Conservation (phyloP, 805 yeast genomes). For the Candida koratica region DNA sequence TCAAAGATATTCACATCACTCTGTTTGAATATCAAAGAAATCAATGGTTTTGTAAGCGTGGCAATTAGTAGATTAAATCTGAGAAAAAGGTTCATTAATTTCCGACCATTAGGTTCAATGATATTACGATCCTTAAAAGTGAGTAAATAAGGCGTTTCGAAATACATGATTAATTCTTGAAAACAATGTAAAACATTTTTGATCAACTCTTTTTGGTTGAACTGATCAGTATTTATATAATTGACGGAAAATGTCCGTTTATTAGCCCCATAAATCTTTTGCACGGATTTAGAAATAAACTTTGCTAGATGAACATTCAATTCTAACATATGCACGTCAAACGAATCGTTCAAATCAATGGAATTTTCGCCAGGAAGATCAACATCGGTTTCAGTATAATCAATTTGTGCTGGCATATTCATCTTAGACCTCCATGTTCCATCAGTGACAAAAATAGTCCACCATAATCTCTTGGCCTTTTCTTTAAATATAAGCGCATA, state of each 20-base stretch:
- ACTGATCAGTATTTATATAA: constrained; percentile 38
- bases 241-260: constrained; percentile 36
- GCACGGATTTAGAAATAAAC: constrained; percentile 32
- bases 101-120: constrained; percentile 22
- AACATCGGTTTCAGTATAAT: constrained; percentile 41
- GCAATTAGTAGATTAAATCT: constrained; percentile 34
- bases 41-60: constrained; percentile 31
- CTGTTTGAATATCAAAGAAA: constrained; percentile 28
- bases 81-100: constrained; percentile 31
- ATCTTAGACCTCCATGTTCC: constrained; percentile 38
- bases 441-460: constrained; percentile 40
- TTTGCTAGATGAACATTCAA: constrained; percentile 39
- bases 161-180: constrained; percentile 27
- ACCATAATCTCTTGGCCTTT: constrained; percentile 37
- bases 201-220: constrained; percentile 33
- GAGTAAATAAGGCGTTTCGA: constrained; percentile 28
- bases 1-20: constrained; percentile 20
- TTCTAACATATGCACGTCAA: constrained; percentile 29
- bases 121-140: constrained; percentile 21
- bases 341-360: constrained; percentile 25
- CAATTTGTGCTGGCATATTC: constrained; percentile 38
- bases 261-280: constrained; percentile 38
- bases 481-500: constrained; percentile 17
- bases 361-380: constrained; percentile 36
- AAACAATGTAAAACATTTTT: constrained; percentile 27